Conservation (phyloP, 2,329 filamentous ascomycete species). For the Cladosporium sp. region DNA sequence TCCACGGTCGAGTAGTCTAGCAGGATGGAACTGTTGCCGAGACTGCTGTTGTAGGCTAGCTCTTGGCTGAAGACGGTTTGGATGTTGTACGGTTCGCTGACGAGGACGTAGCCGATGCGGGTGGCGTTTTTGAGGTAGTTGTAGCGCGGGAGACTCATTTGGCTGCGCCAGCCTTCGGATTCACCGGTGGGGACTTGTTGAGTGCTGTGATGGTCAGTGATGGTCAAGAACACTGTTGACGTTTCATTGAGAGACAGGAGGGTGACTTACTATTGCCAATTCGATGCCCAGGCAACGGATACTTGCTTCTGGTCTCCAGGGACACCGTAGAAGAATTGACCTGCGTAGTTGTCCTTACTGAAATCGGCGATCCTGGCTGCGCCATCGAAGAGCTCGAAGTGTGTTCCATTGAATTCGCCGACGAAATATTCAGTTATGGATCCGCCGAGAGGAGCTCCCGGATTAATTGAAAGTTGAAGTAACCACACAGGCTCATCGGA, state of each 20-base stretch:
- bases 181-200: constrained; percentile 53
- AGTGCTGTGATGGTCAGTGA: constrained; percentile 29
- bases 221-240: neutral
- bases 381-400: constrained; percentile 52
- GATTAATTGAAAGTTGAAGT: constrained; percentile 57
- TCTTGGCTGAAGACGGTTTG: constrained; percentile 48
- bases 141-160: constrained; percentile 54
- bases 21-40: constrained; percentile 51
- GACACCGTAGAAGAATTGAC: constrained; percentile 56
- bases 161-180: constrained; percentile 54
- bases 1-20: constrained; percentile 54
- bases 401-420: constrained; percentile 64
- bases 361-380: constrained; percentile 35
- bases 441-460: constrained; percentile 58
- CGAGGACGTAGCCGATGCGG: constrained; percentile 53
- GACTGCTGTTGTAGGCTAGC: constrained; percentile 45
- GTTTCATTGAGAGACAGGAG: neutral
- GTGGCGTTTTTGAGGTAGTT: constrained; percentile 55
- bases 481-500: constrained; percentile 46
- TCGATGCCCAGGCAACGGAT: constrained; percentile 58
- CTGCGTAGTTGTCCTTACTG: constrained; percentile 55
- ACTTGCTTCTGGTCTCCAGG: constrained; percentile 44
- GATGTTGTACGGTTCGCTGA: constrained; percentile 53
- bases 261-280: constrained; percentile 55
- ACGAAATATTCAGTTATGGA: constrained; percentile 58